Evolutionary conservation across 2,329 filamentous ascomycete species (phyloP).

Genomic region (Aureobasidium lini): DNA sequence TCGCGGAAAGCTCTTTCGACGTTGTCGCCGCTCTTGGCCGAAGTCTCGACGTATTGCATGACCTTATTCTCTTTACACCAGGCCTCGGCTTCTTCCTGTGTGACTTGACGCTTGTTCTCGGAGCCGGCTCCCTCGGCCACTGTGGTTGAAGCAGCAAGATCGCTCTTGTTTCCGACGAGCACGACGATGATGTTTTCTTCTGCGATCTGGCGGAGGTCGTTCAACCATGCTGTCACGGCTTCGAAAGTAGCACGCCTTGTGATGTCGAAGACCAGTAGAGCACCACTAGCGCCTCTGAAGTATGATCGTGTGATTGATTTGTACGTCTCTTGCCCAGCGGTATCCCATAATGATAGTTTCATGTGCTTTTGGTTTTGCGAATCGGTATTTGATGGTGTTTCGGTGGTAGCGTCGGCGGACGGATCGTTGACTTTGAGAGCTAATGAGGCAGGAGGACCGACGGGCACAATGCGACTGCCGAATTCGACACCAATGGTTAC

Average conservation of each 20-base stretch:
- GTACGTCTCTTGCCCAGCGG: conserved; percentile 93
- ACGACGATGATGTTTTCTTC: conserved; percentile 94
- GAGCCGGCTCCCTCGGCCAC: conserved; percentile 26
- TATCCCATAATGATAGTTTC: conserved; percentile 94
- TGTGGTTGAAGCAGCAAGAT: conserved; percentile 54
- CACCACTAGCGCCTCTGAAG: conserved; percentile 72
- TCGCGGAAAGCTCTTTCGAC: conserved; percentile 90
- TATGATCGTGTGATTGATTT: conserved; percentile 93
- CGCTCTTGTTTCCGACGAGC: conserved; percentile 90
- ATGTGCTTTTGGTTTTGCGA: conserved; percentile 60
- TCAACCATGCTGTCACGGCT: conserved; percentile 86
- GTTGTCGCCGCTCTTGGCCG: conserved; percentile 88
- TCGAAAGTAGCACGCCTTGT: conserved; percentile 76
- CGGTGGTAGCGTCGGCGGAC: conserved; percentile 7
- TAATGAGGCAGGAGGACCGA: conserved; percentile 70
- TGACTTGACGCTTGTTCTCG: conserved; percentile 69
- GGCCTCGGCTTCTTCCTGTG: conserved; percentile 71
- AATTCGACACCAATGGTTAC: conserved; percentile 97
- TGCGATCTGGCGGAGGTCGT: conserved; percentile 88
- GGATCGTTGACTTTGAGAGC: conserved; percentile 49
- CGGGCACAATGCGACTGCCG: conserved; percentile 83
- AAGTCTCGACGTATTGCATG: conserved; percentile 91
- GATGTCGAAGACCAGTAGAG: conserved; percentile 91
- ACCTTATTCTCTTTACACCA: conserved; percentile 85
- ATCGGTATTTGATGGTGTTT: conserved; percentile 25